Conservation (phyloP, 345 rosid genomes). For the Ceriops decandra region DNA sequence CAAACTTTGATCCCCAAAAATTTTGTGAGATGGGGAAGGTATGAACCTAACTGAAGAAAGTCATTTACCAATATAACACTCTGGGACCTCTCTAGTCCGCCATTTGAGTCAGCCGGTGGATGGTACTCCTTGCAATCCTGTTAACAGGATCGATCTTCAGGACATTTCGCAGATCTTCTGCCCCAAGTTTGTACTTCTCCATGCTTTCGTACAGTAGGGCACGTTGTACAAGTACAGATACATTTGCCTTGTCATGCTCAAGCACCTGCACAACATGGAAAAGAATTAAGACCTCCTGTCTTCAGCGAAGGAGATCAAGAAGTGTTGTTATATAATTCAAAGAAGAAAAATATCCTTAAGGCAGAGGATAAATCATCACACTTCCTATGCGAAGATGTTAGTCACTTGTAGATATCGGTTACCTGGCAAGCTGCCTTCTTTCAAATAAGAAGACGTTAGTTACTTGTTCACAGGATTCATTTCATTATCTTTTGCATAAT, state of each 20-base stretch:
- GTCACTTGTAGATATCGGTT: not conserved
- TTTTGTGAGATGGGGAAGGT: constrained; percentile 5
- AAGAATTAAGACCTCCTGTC: not conserved
- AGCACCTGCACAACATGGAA: constrained; percentile 53
- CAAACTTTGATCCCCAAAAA: constrained; percentile 11
- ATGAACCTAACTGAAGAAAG: not conserved
- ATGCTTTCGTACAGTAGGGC: constrained; percentile 95
- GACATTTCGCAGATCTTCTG: constrained; percentile 90
- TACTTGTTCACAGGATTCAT: not conserved
- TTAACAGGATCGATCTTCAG: constrained; percentile 83
- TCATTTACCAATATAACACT: not conserved
- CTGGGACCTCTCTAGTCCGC: constrained; percentile 39
- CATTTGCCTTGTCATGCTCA: constrained; percentile 62
- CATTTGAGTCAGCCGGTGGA: constrained; percentile 87
- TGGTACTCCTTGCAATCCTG: constrained; percentile 90
- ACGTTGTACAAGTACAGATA: constrained; percentile 73
- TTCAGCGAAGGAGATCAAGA: not conserved
- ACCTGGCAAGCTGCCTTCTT: not conserved
- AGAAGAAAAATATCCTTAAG: not conserved
- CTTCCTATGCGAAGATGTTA: not conserved
- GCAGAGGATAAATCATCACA: not conserved
- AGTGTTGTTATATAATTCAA: not conserved
- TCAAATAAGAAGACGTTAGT: not conserved
- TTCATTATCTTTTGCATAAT: not conserved
- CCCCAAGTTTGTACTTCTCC: constrained; percentile 97